Base-by-base conservation (phyloP, 768 basidiomycete genomes). In the Auricularia auricula-judae region DNA sequence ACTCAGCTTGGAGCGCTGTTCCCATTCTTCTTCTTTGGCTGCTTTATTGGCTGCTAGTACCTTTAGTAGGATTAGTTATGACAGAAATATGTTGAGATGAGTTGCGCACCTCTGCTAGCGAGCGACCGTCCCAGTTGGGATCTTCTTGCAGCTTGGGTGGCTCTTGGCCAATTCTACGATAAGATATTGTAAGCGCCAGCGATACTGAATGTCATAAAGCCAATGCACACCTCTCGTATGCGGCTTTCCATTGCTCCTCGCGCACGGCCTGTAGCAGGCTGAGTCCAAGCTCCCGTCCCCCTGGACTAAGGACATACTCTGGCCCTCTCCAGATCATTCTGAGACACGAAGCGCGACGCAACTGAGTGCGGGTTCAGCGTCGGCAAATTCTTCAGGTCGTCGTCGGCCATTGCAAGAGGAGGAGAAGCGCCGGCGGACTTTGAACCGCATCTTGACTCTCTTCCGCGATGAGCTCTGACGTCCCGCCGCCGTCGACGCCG, bases 21-120 rank as follows among this genome's bases (percentile, higher is more conserved):
- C 91, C 89, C 90, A 93, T 84, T 93, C 89, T 74, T 93, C 91
- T 76, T 93, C 90, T 74, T 93, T 92, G 68, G 89, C 90, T 70
- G 86, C 84, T 89, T 83, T 89, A 73, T 93, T 93, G 54, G 90
- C 89, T 69, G 91, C 91, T 65, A 93, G 80, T 91, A 92, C 91
- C 91, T 93, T 76, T 64, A 51, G 42, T 62, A 68, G 69, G 63
- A 66, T 65, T 59, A 53, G 62, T 51, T 44, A n/a, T 47, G 53
- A 42, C 5, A 42, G 53, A 56, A 29, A 65, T 33, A 59, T n/a
- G 62, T 18, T 61, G 62, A 63, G 23, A 33, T 29, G 16, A 3
- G 29, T 29, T 61, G 75, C 87, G 78, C 77, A 89, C 91, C 86
- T 93, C 91, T 75, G 91, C 91, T 51, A 93, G 80, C 74, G 91